Base-by-base conservation (phyloP, 208 protist genomes). In the Acanthamoeba healyi region DNA sequence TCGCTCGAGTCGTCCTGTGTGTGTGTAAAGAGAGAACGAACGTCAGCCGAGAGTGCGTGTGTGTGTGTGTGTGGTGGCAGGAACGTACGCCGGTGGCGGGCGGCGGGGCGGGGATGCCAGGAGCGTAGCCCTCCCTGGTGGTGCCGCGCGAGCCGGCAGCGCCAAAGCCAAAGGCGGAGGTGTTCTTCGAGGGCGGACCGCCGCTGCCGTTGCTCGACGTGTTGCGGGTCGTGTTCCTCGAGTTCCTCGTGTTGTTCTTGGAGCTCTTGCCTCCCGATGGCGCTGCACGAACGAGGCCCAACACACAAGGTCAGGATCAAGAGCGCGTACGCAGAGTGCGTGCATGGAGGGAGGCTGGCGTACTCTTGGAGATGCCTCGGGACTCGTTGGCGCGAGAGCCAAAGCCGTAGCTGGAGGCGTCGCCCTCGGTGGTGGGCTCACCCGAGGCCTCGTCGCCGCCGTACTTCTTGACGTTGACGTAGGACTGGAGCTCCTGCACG, bases 381-480 rank as follows among this genome's bases (percentile, higher is more conserved):
- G 61, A 70, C n/a, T 70, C 61, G 61, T 29, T 7, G 61, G 61
- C 61, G 26, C 61, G 61, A 26, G 61, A 70, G 61, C 61, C 61
- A 34, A 70, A 70, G 61, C 61, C 61, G 29, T 70, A 70, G 61
- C 61, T 70, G 26, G 61, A 70, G 29, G 61, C 61, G 29, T 70
- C 61, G 61, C 26, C 61, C 19, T 26, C 61, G 14, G 19, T 34
- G 14, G 61, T 61, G 54, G 54, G 61, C 61, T 70, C 61, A 26
- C 61, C 61, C 61, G 61, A 70, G 29, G 26, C 61, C 14, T 70
- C 61, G 7, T 70, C 61, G 61, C 26, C 29, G 38, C 70, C 36
- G 24, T 88, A 65, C 46, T 88, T 88, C 54, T 88, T 88, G 7
- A 88, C 81, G 29, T 29, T 65, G n/a, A 88, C 81, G 32, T 61